Conservation (phyloP, 2,329 filamentous ascomycete species). For the Claviceps humidiphila region DNA sequence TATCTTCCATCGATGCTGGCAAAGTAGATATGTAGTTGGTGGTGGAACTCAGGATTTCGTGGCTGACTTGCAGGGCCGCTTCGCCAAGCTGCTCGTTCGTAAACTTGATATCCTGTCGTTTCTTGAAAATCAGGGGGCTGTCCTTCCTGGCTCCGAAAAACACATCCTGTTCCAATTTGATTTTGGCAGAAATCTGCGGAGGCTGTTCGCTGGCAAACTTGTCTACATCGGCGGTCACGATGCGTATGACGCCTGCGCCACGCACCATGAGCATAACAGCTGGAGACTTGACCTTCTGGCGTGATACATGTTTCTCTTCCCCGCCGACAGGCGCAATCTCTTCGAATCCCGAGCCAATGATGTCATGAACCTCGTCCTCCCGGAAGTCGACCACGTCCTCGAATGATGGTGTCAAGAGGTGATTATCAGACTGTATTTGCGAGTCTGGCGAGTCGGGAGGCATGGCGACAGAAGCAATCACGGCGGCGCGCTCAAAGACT, state of each 20-base stretch:
- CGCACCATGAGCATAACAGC: constrained; percentile 48
- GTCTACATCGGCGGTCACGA: constrained; percentile 45
- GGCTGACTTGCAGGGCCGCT: constrained; percentile 67
- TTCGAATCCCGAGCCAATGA: constrained; percentile 51
- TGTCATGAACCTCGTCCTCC: constrained; percentile 47
- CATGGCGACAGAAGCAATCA: constrained; percentile 60
- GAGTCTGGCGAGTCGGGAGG: constrained; percentile 59
- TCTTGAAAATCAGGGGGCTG: constrained; percentile 78
- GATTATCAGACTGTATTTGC: constrained; percentile 58
- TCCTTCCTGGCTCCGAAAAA: constrained; percentile 75
- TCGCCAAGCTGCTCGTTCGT: constrained; percentile 55
- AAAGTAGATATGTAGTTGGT: constrained; percentile 61
- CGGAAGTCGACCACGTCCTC: constrained; percentile 81
- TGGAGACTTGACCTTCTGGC: constrained; percentile 47
- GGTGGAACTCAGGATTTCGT: constrained; percentile 67
- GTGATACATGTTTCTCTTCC: constrained; percentile 37
- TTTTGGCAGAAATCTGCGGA: constrained; percentile 63
- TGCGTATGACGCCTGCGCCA: constrained; percentile 46
- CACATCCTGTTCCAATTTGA: constrained; percentile 85
- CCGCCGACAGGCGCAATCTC: constrained; percentile 30
- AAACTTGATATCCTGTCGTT: constrained; percentile 53
- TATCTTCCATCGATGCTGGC: constrained; percentile 66
- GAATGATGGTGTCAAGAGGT: constrained; percentile 52
- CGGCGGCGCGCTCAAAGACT: constrained; percentile 64
- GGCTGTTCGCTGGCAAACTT: constrained; percentile 45